Percentiles rank a stretch among this genome's conserved stretches.
Conservation (phyloP, 768 basidiomycete species). For the Mycena chlorophos region DNA sequence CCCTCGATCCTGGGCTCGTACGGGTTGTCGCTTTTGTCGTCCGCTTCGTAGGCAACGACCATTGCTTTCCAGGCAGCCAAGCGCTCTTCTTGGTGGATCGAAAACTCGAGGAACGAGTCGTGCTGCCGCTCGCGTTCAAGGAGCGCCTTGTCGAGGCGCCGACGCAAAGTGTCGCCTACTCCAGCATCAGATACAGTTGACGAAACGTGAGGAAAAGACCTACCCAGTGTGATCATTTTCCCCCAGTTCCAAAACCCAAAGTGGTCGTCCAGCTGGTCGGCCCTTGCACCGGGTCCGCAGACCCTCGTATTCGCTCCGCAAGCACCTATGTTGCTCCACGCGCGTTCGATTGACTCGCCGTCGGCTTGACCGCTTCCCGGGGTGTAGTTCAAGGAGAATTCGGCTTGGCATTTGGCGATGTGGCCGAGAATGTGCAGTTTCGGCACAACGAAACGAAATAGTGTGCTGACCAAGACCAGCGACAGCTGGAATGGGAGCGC, state of each 20-base stretch:
- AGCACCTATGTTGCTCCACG: constrained; percentile 1
- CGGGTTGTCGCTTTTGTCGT: neutral
- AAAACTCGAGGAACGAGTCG: neutral
- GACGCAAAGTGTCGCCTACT: constrained; percentile 8
- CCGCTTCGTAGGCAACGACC: constrained; percentile 1
- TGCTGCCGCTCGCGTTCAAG: neutral
- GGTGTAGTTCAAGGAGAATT: neutral
- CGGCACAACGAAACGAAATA: constrained; percentile 15
- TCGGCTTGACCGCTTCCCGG: constrained; percentile 6
- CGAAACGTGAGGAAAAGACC: constrained; percentile 3
- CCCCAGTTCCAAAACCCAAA: constrained; percentile 32
- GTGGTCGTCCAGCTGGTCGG: constrained; percentile 37
- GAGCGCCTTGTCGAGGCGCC: constrained; percentile 9
- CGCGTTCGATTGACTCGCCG: constrained; percentile 9
- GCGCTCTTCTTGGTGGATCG: neutral
- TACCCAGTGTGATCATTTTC: constrained; percentile 25
- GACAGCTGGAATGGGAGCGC: no score
- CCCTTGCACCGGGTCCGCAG: constrained; percentile 32
- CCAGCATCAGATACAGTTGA: neutral
- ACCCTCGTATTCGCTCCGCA: constrained; percentile 30
- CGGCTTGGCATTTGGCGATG: neutral
- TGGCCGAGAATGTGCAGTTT: constrained; percentile 14
- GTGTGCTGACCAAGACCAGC: neutral
- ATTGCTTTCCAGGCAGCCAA: constrained; percentile 2
- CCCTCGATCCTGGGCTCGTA: constrained; percentile 12